phyloP scores from a whole-genome alignment of 1,284 basidiomycete genomes.

The Austroboletus niveus region DNA sequence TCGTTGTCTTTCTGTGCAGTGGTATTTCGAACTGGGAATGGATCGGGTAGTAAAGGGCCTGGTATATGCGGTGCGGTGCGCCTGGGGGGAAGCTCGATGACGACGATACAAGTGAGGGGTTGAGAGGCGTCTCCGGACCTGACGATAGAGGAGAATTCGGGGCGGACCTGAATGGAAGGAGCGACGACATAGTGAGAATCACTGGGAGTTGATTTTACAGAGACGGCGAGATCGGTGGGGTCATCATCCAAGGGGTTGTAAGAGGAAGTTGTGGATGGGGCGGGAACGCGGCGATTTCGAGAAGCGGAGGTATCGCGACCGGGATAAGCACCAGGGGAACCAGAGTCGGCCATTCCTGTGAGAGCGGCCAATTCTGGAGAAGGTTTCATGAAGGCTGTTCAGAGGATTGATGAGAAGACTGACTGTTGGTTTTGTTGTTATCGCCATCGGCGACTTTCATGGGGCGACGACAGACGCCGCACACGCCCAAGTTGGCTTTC shows the following conservation, averaged over 20 bases:
- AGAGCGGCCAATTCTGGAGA: slow-evolving; percentile 78
- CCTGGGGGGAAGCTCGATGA: slow-evolving; percentile 83
- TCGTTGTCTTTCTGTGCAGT: slow-evolving; percentile 34
- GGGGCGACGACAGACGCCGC: slow-evolving; percentile 92
- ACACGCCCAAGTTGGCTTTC: slow-evolving; percentile 86
- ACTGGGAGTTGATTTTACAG: slow-evolving; percentile 47
- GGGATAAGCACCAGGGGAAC: slow-evolving; percentile 55
- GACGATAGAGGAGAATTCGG: slow-evolving; percentile 83
- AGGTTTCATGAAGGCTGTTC: slow-evolving; percentile 3
- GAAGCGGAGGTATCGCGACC: slow-evolving; percentile 59
- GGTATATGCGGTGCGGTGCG: slow-evolving; percentile 55
- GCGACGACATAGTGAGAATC: slow-evolving; percentile 72
- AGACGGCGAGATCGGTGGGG: slow-evolving; percentile 61
- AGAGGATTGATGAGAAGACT: slow-evolving; percentile 35
- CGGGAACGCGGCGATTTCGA: slow-evolving; percentile 35
- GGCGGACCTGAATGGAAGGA: slow-evolving; percentile 84
- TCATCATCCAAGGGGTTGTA: slow-evolving; percentile 79
- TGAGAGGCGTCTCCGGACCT: slow-evolving; percentile 71
- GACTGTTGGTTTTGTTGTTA: slow-evolving; percentile 85
- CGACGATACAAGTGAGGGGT: slow-evolving; percentile 85
- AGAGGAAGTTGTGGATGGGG: slow-evolving; percentile 22
- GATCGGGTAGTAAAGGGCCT: slow-evolving; percentile 54
- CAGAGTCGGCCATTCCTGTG: slow-evolving; percentile 79
- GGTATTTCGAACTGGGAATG: slow-evolving; percentile 33
- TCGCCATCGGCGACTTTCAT: slow-evolving; percentile 91